Conservation (phyloP, 805 yeast genomes). For the Hanseniaspora singularis region DNA sequence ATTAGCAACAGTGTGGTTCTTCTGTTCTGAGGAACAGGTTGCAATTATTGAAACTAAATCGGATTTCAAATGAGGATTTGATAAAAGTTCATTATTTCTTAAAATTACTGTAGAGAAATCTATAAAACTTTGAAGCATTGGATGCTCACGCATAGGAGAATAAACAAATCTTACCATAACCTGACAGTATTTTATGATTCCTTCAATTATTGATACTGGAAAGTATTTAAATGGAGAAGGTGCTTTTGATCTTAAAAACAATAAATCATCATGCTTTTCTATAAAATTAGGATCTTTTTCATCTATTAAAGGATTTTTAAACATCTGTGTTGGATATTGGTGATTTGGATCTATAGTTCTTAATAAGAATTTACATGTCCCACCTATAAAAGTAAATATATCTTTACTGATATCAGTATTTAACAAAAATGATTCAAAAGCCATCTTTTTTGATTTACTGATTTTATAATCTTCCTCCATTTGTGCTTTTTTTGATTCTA, state of each 20-base stretch:
- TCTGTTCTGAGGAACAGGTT: slow-evolving; percentile 52
- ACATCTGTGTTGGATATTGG: slow-evolving; percentile 40
- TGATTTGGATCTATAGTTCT: slow-evolving; percentile 65
- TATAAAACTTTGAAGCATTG: slow-evolving; percentile 45
- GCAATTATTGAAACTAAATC: slow-evolving; percentile 70
- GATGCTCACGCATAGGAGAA: slow-evolving; percentile 45
- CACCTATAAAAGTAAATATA: slow-evolving; percentile 64
- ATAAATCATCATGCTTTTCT: slow-evolving; percentile 65
- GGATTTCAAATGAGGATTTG: slow-evolving; percentile 88
- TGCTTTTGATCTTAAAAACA: slow-evolving; percentile 48
- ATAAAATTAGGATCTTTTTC: slow-evolving; percentile 40
- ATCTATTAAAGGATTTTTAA: slow-evolving; percentile 48
- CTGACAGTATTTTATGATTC: slow-evolving; percentile 59
- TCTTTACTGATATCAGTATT: slow-evolving; percentile 49
- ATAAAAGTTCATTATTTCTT: slow-evolving; percentile 72
- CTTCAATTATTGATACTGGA: slow-evolving; percentile 81
- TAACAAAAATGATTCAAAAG: slow-evolving; percentile 47
- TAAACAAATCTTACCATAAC: slow-evolving; percentile 45
- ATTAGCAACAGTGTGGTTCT: slow-evolving; percentile 14
- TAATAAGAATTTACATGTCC: slow-evolving; percentile 59
- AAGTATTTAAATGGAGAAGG: slow-evolving; percentile 68
- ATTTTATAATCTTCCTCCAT: slow-evolving; percentile 3
- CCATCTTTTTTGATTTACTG: slow-evolving; percentile 12
- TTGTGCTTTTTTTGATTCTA: slow-evolving; percentile 32
- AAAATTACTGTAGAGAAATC: slow-evolving; percentile 64